A percentile compares a stretch with the other conserved stretches of the same genome.
Evolutionary conservation across 2,329 filamentous ascomycete genomes (phyloP).

Genomic region (Myriosclerotinia curreyana): DNA sequence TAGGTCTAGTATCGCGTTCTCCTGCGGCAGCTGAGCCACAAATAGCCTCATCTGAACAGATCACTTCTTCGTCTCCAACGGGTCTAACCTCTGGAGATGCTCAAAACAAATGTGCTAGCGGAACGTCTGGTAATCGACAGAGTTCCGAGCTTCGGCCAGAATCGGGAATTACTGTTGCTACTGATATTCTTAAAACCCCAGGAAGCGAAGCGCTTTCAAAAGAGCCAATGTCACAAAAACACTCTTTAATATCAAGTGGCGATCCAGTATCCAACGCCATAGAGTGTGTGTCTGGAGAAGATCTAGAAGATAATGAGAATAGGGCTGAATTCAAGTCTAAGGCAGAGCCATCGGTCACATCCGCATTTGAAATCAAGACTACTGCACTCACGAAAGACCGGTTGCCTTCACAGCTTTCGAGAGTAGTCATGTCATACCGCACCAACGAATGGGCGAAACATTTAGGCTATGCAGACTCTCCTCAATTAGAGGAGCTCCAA

Average conservation of each 20-base stretch:
- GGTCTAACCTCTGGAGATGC: neutral
- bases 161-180: constrained; percentile 5
- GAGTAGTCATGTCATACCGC: constrained; percentile 75
- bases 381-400: constrained; percentile 56
- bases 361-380: constrained; percentile 44
- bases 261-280: neutral
- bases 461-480: constrained; percentile 70
- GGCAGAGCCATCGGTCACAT: constrained; percentile 41
- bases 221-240: neutral
- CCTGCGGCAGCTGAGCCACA: neutral
- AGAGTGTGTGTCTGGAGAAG: neutral
- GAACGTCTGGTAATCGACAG: neutral
- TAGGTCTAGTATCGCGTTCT: neutral
- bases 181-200: neutral
- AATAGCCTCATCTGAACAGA: neutral
- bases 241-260: constrained; percentile 28
- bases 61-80: neutral
- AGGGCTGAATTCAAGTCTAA: neutral
- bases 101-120: neutral
- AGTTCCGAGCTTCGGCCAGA: neutral
- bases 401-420: constrained; percentile 70
- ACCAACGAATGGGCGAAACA: constrained; percentile 98
- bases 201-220: neutral
- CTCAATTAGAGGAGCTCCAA: constrained; percentile 60
- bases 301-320: neutral